phyloP scores from a whole-genome alignment of 2,329 filamentous ascomycete species.

The Ophiostoma sp. region DNA sequence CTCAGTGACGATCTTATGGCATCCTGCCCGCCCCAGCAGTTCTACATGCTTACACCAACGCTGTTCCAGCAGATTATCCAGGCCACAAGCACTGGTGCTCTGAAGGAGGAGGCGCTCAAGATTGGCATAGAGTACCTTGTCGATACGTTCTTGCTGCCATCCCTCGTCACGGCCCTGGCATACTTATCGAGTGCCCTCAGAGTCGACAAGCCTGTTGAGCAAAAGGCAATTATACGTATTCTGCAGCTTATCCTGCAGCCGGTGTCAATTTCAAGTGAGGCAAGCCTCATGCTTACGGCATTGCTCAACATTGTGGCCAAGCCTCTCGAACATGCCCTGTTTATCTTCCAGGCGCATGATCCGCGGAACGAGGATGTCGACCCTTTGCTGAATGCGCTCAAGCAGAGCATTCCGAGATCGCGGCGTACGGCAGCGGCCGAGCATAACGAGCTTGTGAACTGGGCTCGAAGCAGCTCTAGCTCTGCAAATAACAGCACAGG shows the following conservation, averaged over 20 bases:
- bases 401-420: constrained; percentile 52
- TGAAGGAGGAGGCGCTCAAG: constrained; percentile 66
- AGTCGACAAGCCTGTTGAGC: constrained; percentile 57
- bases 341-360: constrained; percentile 60
- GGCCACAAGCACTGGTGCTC: constrained; percentile 59
- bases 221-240: constrained; percentile 64
- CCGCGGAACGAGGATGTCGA: constrained; percentile 65
- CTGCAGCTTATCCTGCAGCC: constrained; percentile 68
- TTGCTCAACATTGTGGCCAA: constrained; percentile 68
- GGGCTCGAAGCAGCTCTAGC: constrained; percentile 41
- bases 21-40: constrained; percentile 74
- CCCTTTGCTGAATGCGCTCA: constrained; percentile 61
- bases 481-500: background rate
- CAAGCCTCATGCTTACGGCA: constrained; percentile 62
- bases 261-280: constrained; percentile 63
- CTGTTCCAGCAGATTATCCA: constrained; percentile 70
- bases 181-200: constrained; percentile 68
- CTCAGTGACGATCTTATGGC: constrained; percentile 77
- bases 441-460: constrained; percentile 62
- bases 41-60: constrained; percentile 71
- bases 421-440: constrained; percentile 59
- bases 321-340: constrained; percentile 61
- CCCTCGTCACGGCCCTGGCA: constrained; percentile 65
- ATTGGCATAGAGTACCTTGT: constrained; percentile 74
- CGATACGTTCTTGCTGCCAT: constrained; percentile 74